A percentile compares a stretch with the other conserved stretches of the same genome.
phyloP scores from a whole-genome alignment of 108 stramenopile species.

The Parietichytrium sp. region DNA sequence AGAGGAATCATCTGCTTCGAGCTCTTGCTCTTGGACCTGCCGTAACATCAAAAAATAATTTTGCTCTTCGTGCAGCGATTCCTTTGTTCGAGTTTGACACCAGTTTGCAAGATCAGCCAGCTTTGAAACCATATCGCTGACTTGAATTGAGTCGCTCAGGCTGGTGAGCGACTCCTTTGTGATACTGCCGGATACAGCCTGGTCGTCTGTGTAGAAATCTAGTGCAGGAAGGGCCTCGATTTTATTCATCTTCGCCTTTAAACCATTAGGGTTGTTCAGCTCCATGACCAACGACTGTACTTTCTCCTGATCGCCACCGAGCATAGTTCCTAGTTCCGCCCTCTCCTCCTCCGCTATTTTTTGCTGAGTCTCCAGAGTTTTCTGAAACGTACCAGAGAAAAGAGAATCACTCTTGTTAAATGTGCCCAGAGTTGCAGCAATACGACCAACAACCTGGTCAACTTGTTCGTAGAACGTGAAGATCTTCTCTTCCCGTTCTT shows the following conservation, averaged over 20 bases:
- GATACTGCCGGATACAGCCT: background rate
- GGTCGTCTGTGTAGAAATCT: slow-evolving; percentile 19
- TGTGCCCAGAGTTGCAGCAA: background rate
- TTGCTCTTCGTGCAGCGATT: slow-evolving; percentile 9
- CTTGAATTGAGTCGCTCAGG: background rate
- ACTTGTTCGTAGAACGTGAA: slow-evolving; percentile 31
- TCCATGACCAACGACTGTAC: too few species aligned
- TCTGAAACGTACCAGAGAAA: too few species aligned
- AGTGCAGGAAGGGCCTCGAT: too few species aligned
- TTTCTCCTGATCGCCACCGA: too few species aligned
- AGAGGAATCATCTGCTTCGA: slow-evolving; percentile 14
- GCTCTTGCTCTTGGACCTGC: slow-evolving; percentile 22
- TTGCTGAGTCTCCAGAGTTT: too few species aligned
- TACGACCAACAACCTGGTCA: slow-evolving; percentile 24
- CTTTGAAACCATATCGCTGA: background rate
- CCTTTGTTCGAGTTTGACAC: background rate
- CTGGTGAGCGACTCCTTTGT: background rate
- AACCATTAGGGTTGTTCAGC: too few species aligned
- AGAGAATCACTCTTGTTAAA: too few species aligned
- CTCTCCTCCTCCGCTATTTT: too few species aligned
- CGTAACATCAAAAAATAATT: background rate
- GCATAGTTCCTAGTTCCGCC: too few species aligned
- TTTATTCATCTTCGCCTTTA: too few species aligned
- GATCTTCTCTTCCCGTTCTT: slow-evolving; percentile 14
- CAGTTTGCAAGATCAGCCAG: background rate